These are phyloP conservation scores for Talaromyces pinophilus DNA, from an alignment of 2,329 filamentous ascomycete species.

Conservation along the genomic window DNA sequence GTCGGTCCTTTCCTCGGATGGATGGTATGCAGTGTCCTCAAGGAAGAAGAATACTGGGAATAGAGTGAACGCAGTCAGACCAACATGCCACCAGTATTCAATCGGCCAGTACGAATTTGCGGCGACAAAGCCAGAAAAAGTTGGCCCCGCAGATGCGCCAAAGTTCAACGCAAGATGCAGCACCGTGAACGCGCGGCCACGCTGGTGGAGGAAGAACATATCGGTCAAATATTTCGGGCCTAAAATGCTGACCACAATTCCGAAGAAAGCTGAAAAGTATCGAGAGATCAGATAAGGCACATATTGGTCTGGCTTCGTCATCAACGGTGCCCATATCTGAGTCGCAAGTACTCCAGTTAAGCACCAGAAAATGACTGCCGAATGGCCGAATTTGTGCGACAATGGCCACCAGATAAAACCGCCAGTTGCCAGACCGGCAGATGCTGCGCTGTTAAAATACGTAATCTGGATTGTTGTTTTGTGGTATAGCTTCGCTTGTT, in stretches of 20 bases:
- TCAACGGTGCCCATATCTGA: constrained; percentile 10
- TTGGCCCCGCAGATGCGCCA: constrained; percentile 9
- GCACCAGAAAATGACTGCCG: constrained; percentile 11
- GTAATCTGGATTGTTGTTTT: constrained; percentile 8
- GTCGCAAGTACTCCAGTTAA: constrained; percentile 3
- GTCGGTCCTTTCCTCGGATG: not conserved
- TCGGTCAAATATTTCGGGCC: constrained; percentile 7
- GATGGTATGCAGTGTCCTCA: not conserved
- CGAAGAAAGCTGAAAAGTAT: constrained; percentile 8
- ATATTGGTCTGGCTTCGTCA: constrained; percentile 11
- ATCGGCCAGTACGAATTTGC: constrained; percentile 7
- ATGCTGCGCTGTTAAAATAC: constrained; percentile 9
- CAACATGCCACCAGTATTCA: constrained; percentile 14
- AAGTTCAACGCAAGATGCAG: constrained; percentile 12
- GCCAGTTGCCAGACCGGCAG: constrained; percentile 2
- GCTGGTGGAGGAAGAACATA: constrained; percentile 8
- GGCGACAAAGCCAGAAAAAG: constrained; percentile 8
- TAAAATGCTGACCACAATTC: constrained; percentile 2
- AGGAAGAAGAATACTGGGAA: constrained; percentile 9
- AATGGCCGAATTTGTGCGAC: constrained; percentile 11
- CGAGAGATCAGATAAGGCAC: constrained; percentile 2
- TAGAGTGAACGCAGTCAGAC: constrained; percentile 1
- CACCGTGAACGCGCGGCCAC: constrained; percentile 2
- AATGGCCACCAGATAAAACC: constrained; percentile 11
- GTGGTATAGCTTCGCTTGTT: constrained; percentile 10